A percentile compares a stretch with the other conserved stretches of the same genome.
Evolutionary conservation across 1,284 basidiomycete genomes (phyloP).

Genomic region (Ustilago xerochloae): DNA sequence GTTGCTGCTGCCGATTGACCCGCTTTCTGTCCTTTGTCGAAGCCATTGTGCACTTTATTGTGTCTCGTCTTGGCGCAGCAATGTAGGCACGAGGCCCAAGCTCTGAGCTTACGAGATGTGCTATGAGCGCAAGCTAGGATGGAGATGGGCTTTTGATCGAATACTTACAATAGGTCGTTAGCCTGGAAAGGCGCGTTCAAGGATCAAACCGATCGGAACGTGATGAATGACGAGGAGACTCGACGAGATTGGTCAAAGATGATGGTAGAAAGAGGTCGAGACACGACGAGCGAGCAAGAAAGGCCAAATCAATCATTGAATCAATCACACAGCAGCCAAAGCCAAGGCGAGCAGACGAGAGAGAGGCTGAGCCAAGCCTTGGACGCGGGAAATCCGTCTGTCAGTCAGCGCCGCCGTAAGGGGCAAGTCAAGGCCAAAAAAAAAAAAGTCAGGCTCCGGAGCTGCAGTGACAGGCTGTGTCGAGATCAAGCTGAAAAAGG

Average conservation of each 20-base stretch:
- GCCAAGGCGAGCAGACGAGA: not conserved
- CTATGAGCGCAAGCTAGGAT: not conserved
- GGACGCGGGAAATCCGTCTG: not conserved
- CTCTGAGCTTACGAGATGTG: not conserved
- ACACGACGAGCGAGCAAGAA: slow-evolving; percentile 14
- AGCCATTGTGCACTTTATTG: no score
- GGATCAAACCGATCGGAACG: slow-evolving; percentile 11
- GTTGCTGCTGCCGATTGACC: no score
- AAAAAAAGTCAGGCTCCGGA: not conserved
- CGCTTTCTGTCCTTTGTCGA: no score
- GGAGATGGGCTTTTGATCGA: not conserved
- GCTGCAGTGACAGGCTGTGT: not conserved
- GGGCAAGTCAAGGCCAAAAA: no score
- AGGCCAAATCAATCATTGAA: no score
- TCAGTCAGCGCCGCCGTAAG: not conserved
- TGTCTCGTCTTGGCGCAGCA: not conserved
- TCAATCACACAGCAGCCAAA: not conserved
- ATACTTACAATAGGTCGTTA: slow-evolving; percentile 44
- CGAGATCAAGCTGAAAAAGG: not conserved
- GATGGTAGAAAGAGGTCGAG: slow-evolving; percentile 16
- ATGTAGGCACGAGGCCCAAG: slow-evolving; percentile 14
- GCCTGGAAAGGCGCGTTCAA: slow-evolving; percentile 39
- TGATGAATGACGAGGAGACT: slow-evolving; percentile 16
- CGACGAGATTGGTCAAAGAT: slow-evolving; percentile 21
- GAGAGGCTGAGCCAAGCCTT: slow-evolving; percentile 3